These are phyloP conservation scores for Candida sanyaensis DNA, from an alignment of 1,139 yeast species.

Conservation along the genomic window DNA sequence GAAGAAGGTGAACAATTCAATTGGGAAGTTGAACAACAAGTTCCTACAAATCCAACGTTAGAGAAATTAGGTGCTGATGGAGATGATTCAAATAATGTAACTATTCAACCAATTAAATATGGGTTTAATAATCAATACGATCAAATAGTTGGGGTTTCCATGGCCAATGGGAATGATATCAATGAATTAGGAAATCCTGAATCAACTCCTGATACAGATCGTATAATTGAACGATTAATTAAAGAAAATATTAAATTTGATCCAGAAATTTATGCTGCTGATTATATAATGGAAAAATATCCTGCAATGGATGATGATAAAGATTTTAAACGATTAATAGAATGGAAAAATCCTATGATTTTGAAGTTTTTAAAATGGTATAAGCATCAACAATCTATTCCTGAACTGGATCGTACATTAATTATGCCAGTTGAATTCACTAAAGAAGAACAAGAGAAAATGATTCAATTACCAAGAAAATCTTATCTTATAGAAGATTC, in stretches of 20 bases:
- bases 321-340: slow-evolving; percentile 50
- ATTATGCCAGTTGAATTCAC: slow-evolving; percentile 53
- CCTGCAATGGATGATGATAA: slow-evolving; percentile 61
- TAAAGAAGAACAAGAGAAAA: slow-evolving; percentile 59
- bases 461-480: slow-evolving; percentile 69
- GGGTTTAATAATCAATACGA: slow-evolving; percentile 34
- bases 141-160: slow-evolving; percentile 62
- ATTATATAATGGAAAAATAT: slow-evolving; percentile 61
- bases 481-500: slow-evolving; percentile 56
- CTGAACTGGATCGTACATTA: slow-evolving; percentile 24
- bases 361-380: slow-evolving; percentile 51
- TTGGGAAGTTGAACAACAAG: slow-evolving; percentile 66
- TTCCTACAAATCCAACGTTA: slow-evolving; percentile 13
- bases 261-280: slow-evolving; percentile 87
- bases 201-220: slow-evolving; percentile 50
- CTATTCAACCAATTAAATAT: not conserved
- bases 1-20: slow-evolving; percentile 65
- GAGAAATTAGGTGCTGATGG: slow-evolving; percentile 13
- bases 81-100: slow-evolving; percentile 15
- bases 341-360: slow-evolving; percentile 57
- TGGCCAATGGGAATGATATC: slow-evolving; percentile 84
- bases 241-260: slow-evolving; percentile 82
- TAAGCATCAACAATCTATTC: slow-evolving; percentile 31
- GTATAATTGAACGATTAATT: slow-evolving; percentile 64
- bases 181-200: slow-evolving; percentile 88